Evolutionary conservation across 495 filamentous ascomycete species (phyloP).

Genomic region (Zalerion maritima): DNA sequence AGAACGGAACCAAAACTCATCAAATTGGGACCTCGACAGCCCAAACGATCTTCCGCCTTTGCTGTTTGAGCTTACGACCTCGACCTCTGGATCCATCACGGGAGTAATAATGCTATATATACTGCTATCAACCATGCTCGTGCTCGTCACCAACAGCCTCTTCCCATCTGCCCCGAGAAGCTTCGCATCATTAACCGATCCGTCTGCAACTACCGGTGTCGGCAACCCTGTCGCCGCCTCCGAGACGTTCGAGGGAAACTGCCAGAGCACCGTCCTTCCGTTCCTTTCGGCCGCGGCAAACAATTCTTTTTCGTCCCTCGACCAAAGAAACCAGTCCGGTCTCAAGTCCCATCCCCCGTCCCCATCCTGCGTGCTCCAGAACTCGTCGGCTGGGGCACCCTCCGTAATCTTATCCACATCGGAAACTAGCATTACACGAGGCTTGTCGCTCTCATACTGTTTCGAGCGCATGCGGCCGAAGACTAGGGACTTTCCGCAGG

Average conservation of each 20-base stretch:
- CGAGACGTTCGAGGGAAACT: constrained; percentile 38
- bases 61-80: constrained; percentile 47
- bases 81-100: constrained; percentile 23
- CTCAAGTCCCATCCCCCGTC: constrained; percentile 53
- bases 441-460: constrained; percentile 85
- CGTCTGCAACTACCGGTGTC: constrained; percentile 41
- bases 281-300: constrained; percentile 53
- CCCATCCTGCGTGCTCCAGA: constrained; percentile 46
- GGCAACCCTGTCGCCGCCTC: constrained; percentile 39
- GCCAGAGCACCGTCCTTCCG: constrained; percentile 49
- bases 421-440: constrained; percentile 52
- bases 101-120: constrained; percentile 48
- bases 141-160: constrained; percentile 49
- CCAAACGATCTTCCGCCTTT: constrained; percentile 58
- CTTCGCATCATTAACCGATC: constrained; percentile 44
- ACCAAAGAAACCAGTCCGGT: constrained; percentile 51
- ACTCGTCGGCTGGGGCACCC: constrained; percentile 47
- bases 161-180: constrained; percentile 31
- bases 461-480: constrained; percentile 66
- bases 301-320: constrained; percentile 46
- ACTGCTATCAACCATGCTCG: constrained; percentile 54
- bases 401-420: constrained; percentile 44
- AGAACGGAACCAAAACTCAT: constrained; percentile 68
- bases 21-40: constrained; percentile 42
- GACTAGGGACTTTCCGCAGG: constrained; percentile 56